Evolutionary conservation across 768 basidiomycete genomes (phyloP).

Genomic region (Suillus subaureus): DNA sequence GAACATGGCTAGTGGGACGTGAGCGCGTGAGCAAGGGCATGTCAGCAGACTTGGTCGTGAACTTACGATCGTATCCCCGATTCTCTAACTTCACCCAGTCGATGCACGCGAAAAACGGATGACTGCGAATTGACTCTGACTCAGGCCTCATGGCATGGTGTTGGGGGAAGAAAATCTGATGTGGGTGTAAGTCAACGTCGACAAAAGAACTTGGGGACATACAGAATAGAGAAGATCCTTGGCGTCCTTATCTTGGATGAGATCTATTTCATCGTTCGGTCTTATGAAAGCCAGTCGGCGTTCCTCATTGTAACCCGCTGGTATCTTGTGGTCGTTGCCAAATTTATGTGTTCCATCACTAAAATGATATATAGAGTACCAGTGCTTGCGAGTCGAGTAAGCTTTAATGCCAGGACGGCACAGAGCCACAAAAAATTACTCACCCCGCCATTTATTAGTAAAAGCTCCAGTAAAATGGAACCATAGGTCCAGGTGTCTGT

Average conservation of each 20-base stretch:
- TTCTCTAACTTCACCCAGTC: conserved; percentile 12
- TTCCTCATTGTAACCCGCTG: background rate
- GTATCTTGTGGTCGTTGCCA: background rate
- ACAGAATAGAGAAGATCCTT: conserved; percentile 15
- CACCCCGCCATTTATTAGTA: conserved; percentile 12
- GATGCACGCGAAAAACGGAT: conserved; percentile 13
- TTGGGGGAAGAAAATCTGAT: conserved; percentile 7
- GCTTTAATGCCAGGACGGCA: background rate
- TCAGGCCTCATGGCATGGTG: conserved; percentile 14
- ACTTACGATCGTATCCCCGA: conserved; percentile 15
- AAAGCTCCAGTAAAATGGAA: conserved; percentile 15
- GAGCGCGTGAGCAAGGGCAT: background rate
- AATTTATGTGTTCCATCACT: background rate
- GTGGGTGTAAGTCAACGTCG: background rate
- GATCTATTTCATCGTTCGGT: conserved; percentile 6
- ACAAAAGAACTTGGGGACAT: background rate
- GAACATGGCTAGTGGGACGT: conserved; percentile 2
- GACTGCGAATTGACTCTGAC: conserved; percentile 11
- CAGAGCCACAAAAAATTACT: background rate
- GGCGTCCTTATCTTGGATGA: conserved; percentile 11
- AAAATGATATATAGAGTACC: conserved; percentile 10
- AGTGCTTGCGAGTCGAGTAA: conserved; percentile 7
- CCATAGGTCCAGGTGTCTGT: conserved; percentile 46
- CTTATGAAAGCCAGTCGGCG: conserved; percentile 3
- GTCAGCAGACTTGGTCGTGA: background rate